Percentiles rank a stretch among this genome's conserved stretches.
These are phyloP conservation scores for grape (Vitis vinifera) DNA, from an alignment of 164 flowering plant species.

Conservation along the genomic window ASM3070453v1 NC_081821.1:8008001-8008500, in stretches of 20 bases:
- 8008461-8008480: background rate
- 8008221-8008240: slow-evolving; percentile 27
- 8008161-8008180: slow-evolving; percentile 11
- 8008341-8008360: slow-evolving; percentile 21
- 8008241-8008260: slow-evolving; percentile 38
- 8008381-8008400: background rate
- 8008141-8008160: slow-evolving; percentile 13
- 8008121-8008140: slow-evolving; percentile 10
- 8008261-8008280: slow-evolving; percentile 38
- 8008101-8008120: slow-evolving; percentile 28
- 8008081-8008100: slow-evolving; percentile 35
- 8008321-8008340: slow-evolving; percentile 34
- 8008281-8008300: slow-evolving; percentile 34
- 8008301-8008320: slow-evolving; percentile 42
- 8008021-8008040: background rate
- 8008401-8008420: background rate
- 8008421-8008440: background rate
- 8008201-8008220: slow-evolving; percentile 16
- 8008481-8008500: too few relatives aligned
- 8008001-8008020: background rate
- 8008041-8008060: slow-evolving; percentile 11
- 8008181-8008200: slow-evolving; percentile 12
- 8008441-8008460: background rate
- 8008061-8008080: background rate
- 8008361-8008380: slow-evolving; percentile 21